Evolutionary conservation across 73 alveolate species (phyloP), one percentile per base, ranked within the genome.

Genomic region (Uronychia binucleata): DNA sequence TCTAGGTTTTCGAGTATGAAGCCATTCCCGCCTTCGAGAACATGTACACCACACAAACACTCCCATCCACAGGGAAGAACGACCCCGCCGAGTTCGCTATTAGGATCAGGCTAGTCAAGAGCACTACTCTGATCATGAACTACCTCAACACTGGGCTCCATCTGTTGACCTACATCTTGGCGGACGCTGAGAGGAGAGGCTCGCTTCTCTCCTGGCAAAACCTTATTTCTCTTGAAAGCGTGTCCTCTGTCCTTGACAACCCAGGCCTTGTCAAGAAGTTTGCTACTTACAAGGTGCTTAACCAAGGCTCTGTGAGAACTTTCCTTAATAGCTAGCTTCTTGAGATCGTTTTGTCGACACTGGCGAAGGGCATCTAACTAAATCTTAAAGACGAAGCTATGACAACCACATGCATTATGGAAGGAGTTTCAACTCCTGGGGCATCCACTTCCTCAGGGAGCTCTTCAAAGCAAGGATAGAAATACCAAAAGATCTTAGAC

Each of bases 61-160:
- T 46, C 67, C 67, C 67, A 11, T 46, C 67, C 19, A 46, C 67
- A 11, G 67, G 67, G 19, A 46, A 46, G 67, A 83, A 88, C 35
- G 74, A 88, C 28, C 28, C 60, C 25, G 28, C 13, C 28, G 94
- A 88, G 1, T 88, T 77, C 60, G 59, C 59, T 11, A 28, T 88
- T 26, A 87, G 94, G 1, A 57, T 88, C 74, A 88, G 94, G 77
- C 79, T 82, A 0, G 59, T 88, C 86, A 88, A 83, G 75, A 26
- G 34, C 29, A 28, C 88, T 28, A 81, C 33, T 0, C 30, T 82
- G 26, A 82, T 88, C 26, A 82, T 88, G 0, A 83, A 88, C 31
- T 26, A 88, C 74, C 77, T 88, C 26, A 67, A 79, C 26, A 77
- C 82, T 28, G 94, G 94, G 0, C 78, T 88, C 1, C 58, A 67